Conservation (phyloP, 2,329 filamentous ascomycete species). For the Xylaria arbuscula region DNA sequence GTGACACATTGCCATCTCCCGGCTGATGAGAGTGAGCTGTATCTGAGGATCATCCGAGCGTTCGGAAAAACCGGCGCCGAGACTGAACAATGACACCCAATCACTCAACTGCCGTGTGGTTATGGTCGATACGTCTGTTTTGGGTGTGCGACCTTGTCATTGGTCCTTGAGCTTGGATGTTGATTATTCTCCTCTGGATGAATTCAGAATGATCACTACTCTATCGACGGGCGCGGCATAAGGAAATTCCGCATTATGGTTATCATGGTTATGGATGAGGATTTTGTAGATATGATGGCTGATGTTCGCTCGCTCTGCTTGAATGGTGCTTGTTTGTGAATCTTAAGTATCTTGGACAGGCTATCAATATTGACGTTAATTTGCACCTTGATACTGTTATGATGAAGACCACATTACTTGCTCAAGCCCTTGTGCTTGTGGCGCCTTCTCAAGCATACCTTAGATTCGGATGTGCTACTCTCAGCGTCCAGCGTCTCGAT, state of each 20-base stretch:
- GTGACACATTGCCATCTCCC: constrained; percentile 29
- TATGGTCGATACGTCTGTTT: constrained; percentile 36
- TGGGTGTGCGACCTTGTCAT: constrained; percentile 36
- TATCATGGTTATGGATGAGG: constrained; percentile 22
- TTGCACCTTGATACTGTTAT: constrained; percentile 50
- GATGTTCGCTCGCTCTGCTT: constrained; percentile 30
- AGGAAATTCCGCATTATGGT: constrained; percentile 34
- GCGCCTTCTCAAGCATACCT: constrained; percentile 45
- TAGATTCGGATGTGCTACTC: constrained; percentile 46
- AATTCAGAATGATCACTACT: constrained; percentile 43
- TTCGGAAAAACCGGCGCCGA: constrained; percentile 42
- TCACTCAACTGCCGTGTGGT: constrained; percentile 45
- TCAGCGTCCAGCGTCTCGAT: constrained; percentile 46
- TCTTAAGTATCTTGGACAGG: constrained; percentile 34
- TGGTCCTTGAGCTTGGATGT: constrained; percentile 30
- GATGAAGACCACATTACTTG: constrained; percentile 44
- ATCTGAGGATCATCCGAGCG: constrained; percentile 36
- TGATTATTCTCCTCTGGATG: constrained; percentile 45
- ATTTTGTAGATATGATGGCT: constrained; percentile 31
- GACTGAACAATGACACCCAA: constrained; percentile 39
- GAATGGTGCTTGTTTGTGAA: constrained; percentile 23
- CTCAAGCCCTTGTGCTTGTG: constrained; percentile 43
- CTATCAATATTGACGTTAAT: constrained; percentile 38
- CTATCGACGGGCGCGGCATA: constrained; percentile 42
- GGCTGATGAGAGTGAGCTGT: constrained; percentile 30